Conservation (phyloP, 108 stramenopile genomes). For the Bacterosira constricta region DNA sequence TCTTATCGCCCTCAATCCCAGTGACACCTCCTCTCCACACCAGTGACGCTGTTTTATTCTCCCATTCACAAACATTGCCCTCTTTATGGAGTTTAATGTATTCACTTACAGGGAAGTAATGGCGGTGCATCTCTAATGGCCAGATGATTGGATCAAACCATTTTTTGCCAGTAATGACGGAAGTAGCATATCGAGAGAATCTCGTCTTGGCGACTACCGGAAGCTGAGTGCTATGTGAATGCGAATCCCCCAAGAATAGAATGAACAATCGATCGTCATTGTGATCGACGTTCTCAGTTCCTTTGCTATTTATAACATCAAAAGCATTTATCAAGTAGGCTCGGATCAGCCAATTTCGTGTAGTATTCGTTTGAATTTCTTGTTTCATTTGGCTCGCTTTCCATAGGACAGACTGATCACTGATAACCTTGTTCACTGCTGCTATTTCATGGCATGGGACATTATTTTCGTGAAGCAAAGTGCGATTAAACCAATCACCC, state of each 20-base stretch:
- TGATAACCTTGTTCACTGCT: neutral
- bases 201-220: conserved; percentile 9
- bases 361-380: neutral
- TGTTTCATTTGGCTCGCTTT: neutral
- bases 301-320: too few relatives aligned
- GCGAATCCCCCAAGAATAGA: neutral
- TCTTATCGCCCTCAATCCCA: neutral
- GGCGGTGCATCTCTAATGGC: neutral
- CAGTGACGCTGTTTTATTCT: neutral
- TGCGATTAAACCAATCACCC: conserved; percentile 14
- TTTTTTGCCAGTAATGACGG: neutral
- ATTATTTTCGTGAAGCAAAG: neutral
- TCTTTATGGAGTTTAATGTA: neutral
- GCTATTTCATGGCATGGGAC: neutral
- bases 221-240: neutral
- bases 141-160: conserved; percentile 4
- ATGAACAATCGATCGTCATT: neutral
- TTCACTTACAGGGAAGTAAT: neutral
- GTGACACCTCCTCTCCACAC: conserved; percentile 15
- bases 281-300: too few relatives aligned
- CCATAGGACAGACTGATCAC: neutral
- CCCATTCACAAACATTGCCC: neutral
- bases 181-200: neutral
- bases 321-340: too few relatives aligned
- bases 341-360: too few relatives aligned